These are phyloP conservation scores for Triticum timopheevii DNA, from an alignment of 176 grass and related monocot species.

Conservation along the genomic window DNA sequence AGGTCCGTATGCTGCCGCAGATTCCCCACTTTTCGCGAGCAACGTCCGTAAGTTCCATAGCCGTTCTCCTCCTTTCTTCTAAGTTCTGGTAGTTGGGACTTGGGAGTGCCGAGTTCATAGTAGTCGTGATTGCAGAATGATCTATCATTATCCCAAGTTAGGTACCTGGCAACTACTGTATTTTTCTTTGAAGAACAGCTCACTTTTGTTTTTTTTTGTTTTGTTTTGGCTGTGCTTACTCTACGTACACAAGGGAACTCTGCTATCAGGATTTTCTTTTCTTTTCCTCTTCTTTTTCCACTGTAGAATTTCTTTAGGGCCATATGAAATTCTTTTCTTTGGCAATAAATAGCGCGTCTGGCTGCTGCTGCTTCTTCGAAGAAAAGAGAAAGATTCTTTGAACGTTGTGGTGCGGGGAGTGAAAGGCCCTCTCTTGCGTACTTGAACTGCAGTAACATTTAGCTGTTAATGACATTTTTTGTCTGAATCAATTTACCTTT, in stretches of 20 bases:
- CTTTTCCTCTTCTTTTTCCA: background rate
- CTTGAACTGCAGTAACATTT: background rate
- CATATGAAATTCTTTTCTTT: background rate
- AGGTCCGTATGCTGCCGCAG: background rate
- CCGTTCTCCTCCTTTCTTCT: background rate
- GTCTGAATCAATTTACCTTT: background rate
- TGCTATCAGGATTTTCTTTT: background rate
- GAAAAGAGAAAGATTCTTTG: background rate
- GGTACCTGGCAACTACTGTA: background rate
- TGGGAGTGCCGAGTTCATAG: background rate
- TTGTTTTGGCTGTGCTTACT: background rate
- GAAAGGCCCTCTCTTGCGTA: background rate
- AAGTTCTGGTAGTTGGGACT: background rate
- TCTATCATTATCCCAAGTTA: background rate
- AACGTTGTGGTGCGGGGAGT: background rate
- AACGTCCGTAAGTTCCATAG: constrained; percentile 29
- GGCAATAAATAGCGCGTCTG: background rate
- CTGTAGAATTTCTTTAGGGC: background rate
- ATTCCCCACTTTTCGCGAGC: constrained; percentile 15
- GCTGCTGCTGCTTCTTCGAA: background rate
- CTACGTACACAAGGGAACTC: background rate
- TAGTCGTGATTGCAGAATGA: background rate
- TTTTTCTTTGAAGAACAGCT: background rate
- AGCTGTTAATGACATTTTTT: background rate
- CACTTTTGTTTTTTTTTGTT: background rate